Evolutionary conservation across 768 basidiomycete species (phyloP).

Genomic region (Pulveroboletus sp.): DNA sequence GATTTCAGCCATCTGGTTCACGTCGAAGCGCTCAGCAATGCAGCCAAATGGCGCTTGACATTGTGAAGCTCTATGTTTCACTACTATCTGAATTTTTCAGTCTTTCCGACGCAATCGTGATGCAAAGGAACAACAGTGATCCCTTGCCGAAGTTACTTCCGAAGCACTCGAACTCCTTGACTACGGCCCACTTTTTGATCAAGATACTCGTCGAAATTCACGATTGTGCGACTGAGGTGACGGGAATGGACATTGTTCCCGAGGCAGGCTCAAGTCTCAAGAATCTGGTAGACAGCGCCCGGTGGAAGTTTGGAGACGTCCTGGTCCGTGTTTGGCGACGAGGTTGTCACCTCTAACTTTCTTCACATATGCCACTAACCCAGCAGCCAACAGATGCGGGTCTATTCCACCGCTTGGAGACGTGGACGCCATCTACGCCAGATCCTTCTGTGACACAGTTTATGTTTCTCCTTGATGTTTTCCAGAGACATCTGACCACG

Average conservation of each 20-base stretch:
- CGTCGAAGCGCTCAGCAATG: slow-evolving; percentile 82
- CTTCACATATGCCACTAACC: slow-evolving; percentile 2
- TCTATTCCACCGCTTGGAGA: slow-evolving; percentile 78
- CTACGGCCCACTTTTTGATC: slow-evolving; percentile 74
- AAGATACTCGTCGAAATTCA: slow-evolving; percentile 81
- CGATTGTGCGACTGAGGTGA: slow-evolving; percentile 80
- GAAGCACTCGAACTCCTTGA: slow-evolving; percentile 72
- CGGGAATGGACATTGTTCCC: slow-evolving; percentile 72
- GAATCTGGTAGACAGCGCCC: slow-evolving; percentile 70
- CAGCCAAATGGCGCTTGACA: slow-evolving; percentile 82
- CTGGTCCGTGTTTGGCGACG: slow-evolving; percentile 76
- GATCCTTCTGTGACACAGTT: slow-evolving; percentile 70
- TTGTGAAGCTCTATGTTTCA: slow-evolving; percentile 81
- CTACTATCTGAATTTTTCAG: slow-evolving; percentile 83
- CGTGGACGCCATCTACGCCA: slow-evolving; percentile 66
- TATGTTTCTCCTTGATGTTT: slow-evolving; percentile 70
- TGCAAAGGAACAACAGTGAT: slow-evolving; percentile 41
- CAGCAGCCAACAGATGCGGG: slow-evolving; percentile 61
- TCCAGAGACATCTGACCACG: slow-evolving; percentile 75
- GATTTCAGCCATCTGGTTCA: slow-evolving; percentile 38
- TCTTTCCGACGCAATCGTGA: slow-evolving; percentile 73
- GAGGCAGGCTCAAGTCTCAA: slow-evolving; percentile 68
- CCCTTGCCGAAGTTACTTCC: slow-evolving; percentile 59
- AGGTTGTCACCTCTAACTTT: slow-evolving; percentile 46
- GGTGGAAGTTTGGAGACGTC: slow-evolving; percentile 87